Evolutionary conservation across 2,329 filamentous ascomycete genomes (phyloP), one percentile per base, ranked within the genome.

Genomic region (Fusarium piperis): DNA sequence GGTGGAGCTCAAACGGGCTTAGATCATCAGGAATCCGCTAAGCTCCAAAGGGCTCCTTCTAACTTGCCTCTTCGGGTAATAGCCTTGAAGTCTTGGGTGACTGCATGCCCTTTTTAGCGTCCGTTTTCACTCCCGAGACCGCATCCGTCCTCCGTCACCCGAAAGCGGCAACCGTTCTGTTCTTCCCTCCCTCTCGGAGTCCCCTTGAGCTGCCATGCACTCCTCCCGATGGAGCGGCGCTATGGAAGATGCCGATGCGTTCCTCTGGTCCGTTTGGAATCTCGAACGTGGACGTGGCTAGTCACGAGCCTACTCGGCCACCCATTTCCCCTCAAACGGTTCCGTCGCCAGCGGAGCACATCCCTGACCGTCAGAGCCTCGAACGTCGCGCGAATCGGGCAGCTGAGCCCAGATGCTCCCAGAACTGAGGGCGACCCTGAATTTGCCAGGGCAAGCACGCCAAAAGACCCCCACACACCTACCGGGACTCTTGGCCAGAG

Each of bases 111-210:
- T 39, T 65, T 64, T 59, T 68, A 53, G 66, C 46, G 20, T 65
- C 68, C 65, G 68, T 71, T 71, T 68, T 46, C 67, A 59, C 36
- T 65, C 68, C 68, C 61, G 65, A 63, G 61, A 65, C 62, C 52
- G 65, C 67, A 62, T 70, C 53, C 67, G 61, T 61, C 48, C 59
- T 63, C 62, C 64, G 41, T 63, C 36, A 41, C 36, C 59, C 52
- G 74, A 69, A 75, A 72, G 64, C 70, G 65, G 68, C 56, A 59
- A 74, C 73, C 66, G 68, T 71, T 71, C 41, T 57, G 32, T 51
- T 60, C 48, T 61, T 53, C 65, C 32, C 16, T 32, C 8, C 60
- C 63, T 48, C 59, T 53, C 65, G 65, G 62, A 39, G 59, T 60
- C 41, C 60, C 63, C 64, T 46, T 41, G 52, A 68, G n/a, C 26